Conservation (phyloP, 2,329 filamentous ascomycete genomes). For the Neonectria punicea region DNA sequence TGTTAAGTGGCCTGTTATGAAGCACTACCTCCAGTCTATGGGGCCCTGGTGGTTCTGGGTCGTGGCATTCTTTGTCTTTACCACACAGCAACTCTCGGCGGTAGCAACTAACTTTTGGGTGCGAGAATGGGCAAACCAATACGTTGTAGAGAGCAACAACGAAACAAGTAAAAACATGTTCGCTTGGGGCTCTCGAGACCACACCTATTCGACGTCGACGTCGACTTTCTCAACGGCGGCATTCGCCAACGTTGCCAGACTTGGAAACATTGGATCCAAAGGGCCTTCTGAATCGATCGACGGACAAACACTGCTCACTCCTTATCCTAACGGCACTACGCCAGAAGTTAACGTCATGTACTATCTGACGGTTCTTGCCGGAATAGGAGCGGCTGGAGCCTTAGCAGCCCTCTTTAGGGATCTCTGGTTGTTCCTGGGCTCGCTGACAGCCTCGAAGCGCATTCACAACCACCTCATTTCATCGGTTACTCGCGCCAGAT, state of each 20-base stretch:
- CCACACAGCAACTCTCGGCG: slow-evolving; percentile 83
- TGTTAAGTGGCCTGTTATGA: slow-evolving; percentile 87
- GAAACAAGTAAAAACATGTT: background rate
- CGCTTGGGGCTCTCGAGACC: slow-evolving; percentile 33
- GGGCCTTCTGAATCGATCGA: slow-evolving; percentile 1
- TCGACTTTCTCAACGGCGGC: slow-evolving; percentile 42
- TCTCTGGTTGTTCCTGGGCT: slow-evolving; percentile 90
- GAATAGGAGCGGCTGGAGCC: slow-evolving; percentile 82
- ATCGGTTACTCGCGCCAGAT: slow-evolving; percentile 86
- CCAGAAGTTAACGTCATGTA: slow-evolving; percentile 79
- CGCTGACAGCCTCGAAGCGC: slow-evolving; percentile 84
- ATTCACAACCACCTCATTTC: slow-evolving; percentile 84
- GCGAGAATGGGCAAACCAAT: slow-evolving; percentile 92
- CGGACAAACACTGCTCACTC: slow-evolving; percentile 25
- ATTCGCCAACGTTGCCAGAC: slow-evolving; percentile 52
- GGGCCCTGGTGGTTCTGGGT: slow-evolving; percentile 98
- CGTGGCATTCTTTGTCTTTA: slow-evolving; percentile 78
- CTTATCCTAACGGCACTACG: slow-evolving; percentile 51
- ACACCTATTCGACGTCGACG: slow-evolving; percentile 38
- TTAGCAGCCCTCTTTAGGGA: slow-evolving; percentile 85
- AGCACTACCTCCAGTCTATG: slow-evolving; percentile 89
- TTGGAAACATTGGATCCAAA: slow-evolving; percentile 44
- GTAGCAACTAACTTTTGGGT: slow-evolving; percentile 96
- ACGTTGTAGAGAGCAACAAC: slow-evolving; percentile 61
- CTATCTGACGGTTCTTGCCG: slow-evolving; percentile 84